phyloP scores from a whole-genome alignment of 2,329 filamentous ascomycete species.

The Ramularia endophylla region DNA sequence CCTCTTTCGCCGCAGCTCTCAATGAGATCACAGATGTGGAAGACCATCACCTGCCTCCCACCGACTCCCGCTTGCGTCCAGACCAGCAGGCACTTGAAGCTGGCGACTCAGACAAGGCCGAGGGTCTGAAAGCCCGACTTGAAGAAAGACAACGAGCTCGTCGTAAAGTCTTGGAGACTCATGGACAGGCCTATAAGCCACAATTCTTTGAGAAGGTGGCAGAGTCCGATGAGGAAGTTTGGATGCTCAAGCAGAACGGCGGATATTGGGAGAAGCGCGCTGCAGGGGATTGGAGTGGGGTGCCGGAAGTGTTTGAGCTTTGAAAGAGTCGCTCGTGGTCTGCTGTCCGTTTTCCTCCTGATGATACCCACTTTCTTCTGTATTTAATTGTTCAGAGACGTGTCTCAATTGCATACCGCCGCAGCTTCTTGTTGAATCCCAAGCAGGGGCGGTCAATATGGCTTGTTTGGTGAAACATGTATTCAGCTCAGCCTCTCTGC shows the following conservation, averaged over 20 bases:
- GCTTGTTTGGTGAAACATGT: too few species aligned
- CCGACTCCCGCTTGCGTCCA: constrained; percentile 76
- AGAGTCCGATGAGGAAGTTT: constrained; percentile 36
- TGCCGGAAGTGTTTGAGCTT: constrained; percentile 49
- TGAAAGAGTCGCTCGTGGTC: constrained; percentile 10
- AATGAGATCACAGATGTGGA: constrained; percentile 87
- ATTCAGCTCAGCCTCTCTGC: too few species aligned
- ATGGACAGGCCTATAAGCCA: constrained; percentile 65
- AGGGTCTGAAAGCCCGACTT: constrained; percentile 72
- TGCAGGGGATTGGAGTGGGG: constrained; percentile 58
- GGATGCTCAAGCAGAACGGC: constrained; percentile 67
- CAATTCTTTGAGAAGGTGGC: constrained; percentile 75
- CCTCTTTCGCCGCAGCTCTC: constrained; percentile 73
- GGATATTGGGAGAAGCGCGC: constrained; percentile 89
- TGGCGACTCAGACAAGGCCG: constrained; percentile 75
- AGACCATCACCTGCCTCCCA: constrained; percentile 65
- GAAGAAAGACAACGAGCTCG: constrained; percentile 80
- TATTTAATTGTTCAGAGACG: too few species aligned
- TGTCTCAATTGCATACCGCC: too few species aligned
- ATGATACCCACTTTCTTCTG: background rate
- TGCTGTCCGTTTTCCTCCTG: too few species aligned
- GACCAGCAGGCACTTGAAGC: constrained; percentile 83
- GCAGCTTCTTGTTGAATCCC: too few species aligned
- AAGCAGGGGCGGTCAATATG: too few species aligned
- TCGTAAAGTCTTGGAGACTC: constrained; percentile 67